Conservation (phyloP, 2,329 filamentous ascomycete genomes). For the Apiospora sp. region DNA sequence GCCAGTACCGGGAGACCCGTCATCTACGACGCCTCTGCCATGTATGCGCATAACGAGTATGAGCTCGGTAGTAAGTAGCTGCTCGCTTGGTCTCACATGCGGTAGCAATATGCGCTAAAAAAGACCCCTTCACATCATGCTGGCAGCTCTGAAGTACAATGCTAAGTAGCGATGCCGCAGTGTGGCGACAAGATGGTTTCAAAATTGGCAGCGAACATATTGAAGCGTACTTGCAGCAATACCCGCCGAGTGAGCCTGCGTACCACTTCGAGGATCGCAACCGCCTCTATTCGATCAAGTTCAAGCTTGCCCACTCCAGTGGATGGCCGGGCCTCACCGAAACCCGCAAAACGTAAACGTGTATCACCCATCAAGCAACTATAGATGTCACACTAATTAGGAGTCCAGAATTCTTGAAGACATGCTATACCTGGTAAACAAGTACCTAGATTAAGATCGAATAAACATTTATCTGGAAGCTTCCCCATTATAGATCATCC, state of each 20-base stretch:
- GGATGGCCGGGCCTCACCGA: conserved; percentile 10
- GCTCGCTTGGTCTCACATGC: too few species aligned
- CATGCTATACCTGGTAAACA: conserved; percentile 29
- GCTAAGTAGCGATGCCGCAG: conserved; percentile 26
- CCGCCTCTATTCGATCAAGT: conserved; percentile 35
- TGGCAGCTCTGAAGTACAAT: too few species aligned
- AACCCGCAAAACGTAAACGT: conserved; percentile 32
- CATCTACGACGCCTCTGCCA: conserved; percentile 32
- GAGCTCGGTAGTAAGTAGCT: not conserved
- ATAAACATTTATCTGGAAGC: not conserved
- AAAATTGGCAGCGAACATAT: conserved; percentile 32
- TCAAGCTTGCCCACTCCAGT: not conserved
- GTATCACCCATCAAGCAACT: too few species aligned
- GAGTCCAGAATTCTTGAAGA: conserved; percentile 27
- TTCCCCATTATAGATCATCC: too few species aligned
- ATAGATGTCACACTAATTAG: conserved; percentile 17
- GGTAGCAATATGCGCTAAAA: too few species aligned
- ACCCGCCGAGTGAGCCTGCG: conserved; percentile 32
- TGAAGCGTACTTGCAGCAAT: conserved; percentile 33
- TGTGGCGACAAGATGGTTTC: conserved; percentile 31
- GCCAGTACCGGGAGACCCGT: conserved; percentile 28
- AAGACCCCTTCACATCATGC: too few species aligned
- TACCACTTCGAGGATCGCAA: conserved; percentile 37
- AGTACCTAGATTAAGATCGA: conserved; percentile 10
- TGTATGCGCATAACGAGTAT: conserved; percentile 36